phyloP scores from a whole-genome alignment of 768 basidiomycete species.

The Leccinum subtestaceum region DNA sequence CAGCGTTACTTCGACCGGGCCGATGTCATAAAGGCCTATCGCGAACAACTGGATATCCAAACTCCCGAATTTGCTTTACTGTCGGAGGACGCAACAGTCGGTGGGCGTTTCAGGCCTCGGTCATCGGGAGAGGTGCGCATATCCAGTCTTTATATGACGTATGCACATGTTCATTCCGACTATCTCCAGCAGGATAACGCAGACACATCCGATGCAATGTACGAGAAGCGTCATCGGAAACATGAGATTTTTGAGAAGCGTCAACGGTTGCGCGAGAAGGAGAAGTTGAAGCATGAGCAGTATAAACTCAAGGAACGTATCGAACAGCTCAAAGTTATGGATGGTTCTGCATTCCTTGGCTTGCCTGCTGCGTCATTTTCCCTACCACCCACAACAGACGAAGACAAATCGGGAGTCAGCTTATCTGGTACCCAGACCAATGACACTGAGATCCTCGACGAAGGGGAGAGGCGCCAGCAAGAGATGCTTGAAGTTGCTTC shows the following conservation, averaged over 20 bases:
- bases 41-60: slow-evolving; percentile 69
- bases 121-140: slow-evolving; percentile 65
- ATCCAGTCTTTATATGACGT: neutral
- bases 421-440: slow-evolving; percentile 37
- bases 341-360: slow-evolving; percentile 62
- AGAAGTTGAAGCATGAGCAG: slow-evolving; percentile 88
- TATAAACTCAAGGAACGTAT: slow-evolving; percentile 89
- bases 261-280: slow-evolving; percentile 82
- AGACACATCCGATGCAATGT: slow-evolving; percentile 78
- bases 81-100: slow-evolving; percentile 51
- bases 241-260: slow-evolving; percentile 87
- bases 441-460: slow-evolving; percentile 40
- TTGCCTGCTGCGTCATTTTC: slow-evolving; percentile 60
- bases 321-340: slow-evolving; percentile 77
- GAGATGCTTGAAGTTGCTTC: slow-evolving; percentile 73
- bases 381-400: slow-evolving; percentile 22
- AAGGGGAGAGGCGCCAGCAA: slow-evolving; percentile 71
- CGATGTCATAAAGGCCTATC: slow-evolving; percentile 69
- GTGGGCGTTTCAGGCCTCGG: slow-evolving; percentile 69
- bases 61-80: slow-evolving; percentile 65
- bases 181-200: slow-evolving; percentile 41
- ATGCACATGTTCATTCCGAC: slow-evolving; percentile 7
- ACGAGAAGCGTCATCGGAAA: slow-evolving; percentile 80
- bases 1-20: slow-evolving; percentile 77
- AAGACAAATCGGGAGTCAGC: slow-evolving; percentile 27